A percentile compares a stretch with the other conserved stretches of the same genome.
Conservation (phyloP, 225 moss, liverwort and hornwort species). For the Polytrichum formosum region DNA sequence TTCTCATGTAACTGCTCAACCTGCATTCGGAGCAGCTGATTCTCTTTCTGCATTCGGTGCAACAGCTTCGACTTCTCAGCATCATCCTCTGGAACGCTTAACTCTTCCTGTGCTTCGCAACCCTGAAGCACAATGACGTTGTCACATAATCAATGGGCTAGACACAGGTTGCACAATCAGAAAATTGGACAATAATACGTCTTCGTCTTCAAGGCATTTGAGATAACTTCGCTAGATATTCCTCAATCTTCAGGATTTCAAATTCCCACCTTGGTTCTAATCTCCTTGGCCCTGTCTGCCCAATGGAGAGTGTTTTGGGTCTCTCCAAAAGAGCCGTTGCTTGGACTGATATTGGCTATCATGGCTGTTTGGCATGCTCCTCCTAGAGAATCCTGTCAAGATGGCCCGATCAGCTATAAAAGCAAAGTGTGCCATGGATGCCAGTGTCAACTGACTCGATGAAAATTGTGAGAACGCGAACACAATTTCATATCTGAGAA, state of each 20-base stretch:
- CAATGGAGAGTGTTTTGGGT: conserved; percentile 66
- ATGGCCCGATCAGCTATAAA: background rate
- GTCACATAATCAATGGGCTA: background rate
- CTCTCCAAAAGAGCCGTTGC: conserved; percentile 51
- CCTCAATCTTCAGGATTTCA: background rate
- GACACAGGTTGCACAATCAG: too few relatives aligned
- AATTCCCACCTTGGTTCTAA: conserved; percentile 43
- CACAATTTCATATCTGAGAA: too few relatives aligned
- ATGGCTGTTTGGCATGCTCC: conserved; percentile 57
- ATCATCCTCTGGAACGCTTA: conserved; percentile 29
- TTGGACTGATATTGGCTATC: conserved; percentile 65
- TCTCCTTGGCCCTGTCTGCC: conserved; percentile 62
- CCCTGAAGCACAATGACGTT: background rate
- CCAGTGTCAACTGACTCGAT: too few relatives aligned
- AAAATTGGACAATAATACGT: too few relatives aligned
- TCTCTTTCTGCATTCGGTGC: conserved; percentile 47
- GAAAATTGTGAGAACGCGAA: too few relatives aligned
- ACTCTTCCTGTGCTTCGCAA: conserved; percentile 33
- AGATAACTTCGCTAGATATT: too few relatives aligned
- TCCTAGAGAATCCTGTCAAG: conserved; percentile 51
- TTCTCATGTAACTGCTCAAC: conserved; percentile 46
- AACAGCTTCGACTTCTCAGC: conserved; percentile 40
- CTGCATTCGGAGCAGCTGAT: conserved; percentile 42
- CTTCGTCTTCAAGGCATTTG: too few relatives aligned
- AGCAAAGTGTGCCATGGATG: too few relatives aligned